Evolutionary conservation across 2,329 filamentous ascomycete species (phyloP).

Genomic region (Malbranchea cinnamomea): DNA sequence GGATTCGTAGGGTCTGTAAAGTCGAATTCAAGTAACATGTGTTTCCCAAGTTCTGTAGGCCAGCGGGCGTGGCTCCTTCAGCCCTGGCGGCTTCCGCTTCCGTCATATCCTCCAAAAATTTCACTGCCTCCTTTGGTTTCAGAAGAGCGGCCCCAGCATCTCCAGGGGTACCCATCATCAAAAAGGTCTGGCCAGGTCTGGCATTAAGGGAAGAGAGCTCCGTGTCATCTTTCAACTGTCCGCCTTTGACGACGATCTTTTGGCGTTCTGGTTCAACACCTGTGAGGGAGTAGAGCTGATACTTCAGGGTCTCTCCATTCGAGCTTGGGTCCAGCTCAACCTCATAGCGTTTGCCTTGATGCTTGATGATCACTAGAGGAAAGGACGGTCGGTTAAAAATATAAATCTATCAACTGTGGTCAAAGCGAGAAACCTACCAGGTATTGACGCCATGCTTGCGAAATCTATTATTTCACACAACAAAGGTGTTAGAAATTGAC

Average conservation of each 20-base stretch:
- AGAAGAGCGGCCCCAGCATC: constrained; percentile 44
- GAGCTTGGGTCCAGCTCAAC: constrained; percentile 76
- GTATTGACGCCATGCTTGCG: constrained; percentile 41
- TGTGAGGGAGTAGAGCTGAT: constrained; percentile 86
- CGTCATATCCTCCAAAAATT: constrained; percentile 95
- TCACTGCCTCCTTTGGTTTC: constrained; percentile 61
- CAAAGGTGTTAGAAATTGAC: too few relatives aligned
- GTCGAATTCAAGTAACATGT: constrained; percentile 98
- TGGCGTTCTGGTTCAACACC: constrained; percentile 92
- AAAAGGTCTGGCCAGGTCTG: constrained; percentile 73
- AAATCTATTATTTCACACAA: constrained; percentile 9
- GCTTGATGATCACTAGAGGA: constrained; percentile 68
- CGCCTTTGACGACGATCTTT: constrained; percentile 88
- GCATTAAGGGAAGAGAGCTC: constrained; percentile 69
- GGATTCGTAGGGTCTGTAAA: constrained; percentile 73
- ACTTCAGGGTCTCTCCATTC: constrained; percentile 86
- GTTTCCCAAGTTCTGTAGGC: constrained; percentile 84
- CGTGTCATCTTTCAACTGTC: constrained; percentile 89
- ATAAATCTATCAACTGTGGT: constrained; percentile 12
- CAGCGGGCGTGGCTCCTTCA: constrained; percentile 72
- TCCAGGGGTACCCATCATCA: constrained; percentile 89
- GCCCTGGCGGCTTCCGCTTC: constrained; percentile 76
- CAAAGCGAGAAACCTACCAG: constrained; percentile 28
- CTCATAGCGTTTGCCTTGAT: constrained; percentile 89
- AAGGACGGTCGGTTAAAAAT: constrained; percentile 9